Evolutionary conservation across 2,329 filamentous ascomycete genomes (phyloP).

Genomic region (Curvularia hawaiiensis): DNA sequence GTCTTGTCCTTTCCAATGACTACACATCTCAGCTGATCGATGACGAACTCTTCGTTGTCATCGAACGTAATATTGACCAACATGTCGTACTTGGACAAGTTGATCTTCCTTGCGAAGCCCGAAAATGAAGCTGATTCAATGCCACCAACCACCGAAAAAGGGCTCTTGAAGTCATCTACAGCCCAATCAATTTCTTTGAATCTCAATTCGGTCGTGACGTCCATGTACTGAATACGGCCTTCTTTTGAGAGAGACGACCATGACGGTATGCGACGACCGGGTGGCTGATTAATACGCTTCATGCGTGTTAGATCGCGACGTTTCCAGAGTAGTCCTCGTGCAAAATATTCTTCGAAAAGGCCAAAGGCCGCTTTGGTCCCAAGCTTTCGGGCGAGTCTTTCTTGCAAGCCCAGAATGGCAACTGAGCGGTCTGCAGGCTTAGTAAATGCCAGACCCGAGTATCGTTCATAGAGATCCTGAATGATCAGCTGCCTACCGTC

Average conservation of each 20-base stretch:
- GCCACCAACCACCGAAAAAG: not conserved
- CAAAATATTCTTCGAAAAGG: slow-evolving; percentile 20
- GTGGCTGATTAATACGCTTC: slow-evolving; percentile 12
- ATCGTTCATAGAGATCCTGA: slow-evolving; percentile 11
- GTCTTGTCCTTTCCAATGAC: not conserved
- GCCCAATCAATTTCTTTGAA: not conserved
- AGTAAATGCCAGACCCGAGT: slow-evolving; percentile 20
- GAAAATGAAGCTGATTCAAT: not conserved
- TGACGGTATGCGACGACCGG: slow-evolving; percentile 15
- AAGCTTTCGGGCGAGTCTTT: slow-evolving; percentile 15
- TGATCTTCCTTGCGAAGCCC: not conserved
- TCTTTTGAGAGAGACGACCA: slow-evolving; percentile 14
- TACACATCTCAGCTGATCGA: not conserved
- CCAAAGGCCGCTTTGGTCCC: slow-evolving; percentile 18
- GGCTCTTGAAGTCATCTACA: not conserved
- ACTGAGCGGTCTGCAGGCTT: slow-evolving; percentile 17
- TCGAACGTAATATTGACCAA: not conserved
- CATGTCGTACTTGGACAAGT: not conserved
- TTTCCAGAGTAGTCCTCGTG: slow-evolving; percentile 26
- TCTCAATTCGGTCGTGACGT: not conserved
- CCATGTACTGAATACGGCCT: slow-evolving; percentile 1
- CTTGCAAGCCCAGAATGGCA: slow-evolving; percentile 23
- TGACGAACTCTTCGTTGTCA: not conserved
- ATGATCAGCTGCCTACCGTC: not conserved
- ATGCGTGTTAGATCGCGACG: slow-evolving; percentile 8